phyloP scores from a whole-genome alignment of 2,329 filamentous ascomycete species.

The Cordyceps tenuipes region DNA sequence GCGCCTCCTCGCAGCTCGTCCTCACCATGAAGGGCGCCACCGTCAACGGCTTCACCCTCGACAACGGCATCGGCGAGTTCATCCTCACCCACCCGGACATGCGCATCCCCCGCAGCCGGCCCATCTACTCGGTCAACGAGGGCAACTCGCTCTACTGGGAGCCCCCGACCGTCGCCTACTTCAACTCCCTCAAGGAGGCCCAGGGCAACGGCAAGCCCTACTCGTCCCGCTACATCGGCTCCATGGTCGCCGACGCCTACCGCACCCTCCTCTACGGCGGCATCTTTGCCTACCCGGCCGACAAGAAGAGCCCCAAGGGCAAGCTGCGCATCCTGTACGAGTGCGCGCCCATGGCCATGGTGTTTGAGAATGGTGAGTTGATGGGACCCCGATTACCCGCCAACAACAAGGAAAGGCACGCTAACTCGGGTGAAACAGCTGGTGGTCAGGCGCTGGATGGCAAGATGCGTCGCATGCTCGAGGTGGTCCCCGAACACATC shows the following conservation, averaged over 20 bases:
- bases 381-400: not conserved
- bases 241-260: constrained; percentile 98
- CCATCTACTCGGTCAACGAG: constrained; percentile 98
- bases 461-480: constrained; percentile 84
- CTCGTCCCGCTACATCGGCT: constrained; percentile 89
- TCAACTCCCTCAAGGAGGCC: constrained; percentile 79
- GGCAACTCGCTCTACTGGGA: constrained; percentile 97
- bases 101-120: constrained; percentile 68
- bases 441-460: constrained; percentile 89
- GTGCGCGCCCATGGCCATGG: constrained; percentile 97
- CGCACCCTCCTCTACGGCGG: constrained; percentile 91
- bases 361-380: constrained; percentile 89
- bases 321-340: constrained; percentile 97
- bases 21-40: constrained; percentile 89
- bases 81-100: constrained; percentile 96
- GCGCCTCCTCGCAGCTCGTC: constrained; percentile 89
- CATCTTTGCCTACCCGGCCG: constrained; percentile 94
- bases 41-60: constrained; percentile 97
- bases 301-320: constrained; percentile 97
- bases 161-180: constrained; percentile 77
- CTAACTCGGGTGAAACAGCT: constrained; percentile 41
- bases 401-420: not conserved
- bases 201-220: constrained; percentile 75
- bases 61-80: constrained; percentile 95
- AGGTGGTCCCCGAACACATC: constrained; percentile 82